These are phyloP conservation scores for Graphiopsis chlorocephala DNA, from an alignment of 2,329 filamentous ascomycete genomes.

Conservation along the genomic window DNA sequence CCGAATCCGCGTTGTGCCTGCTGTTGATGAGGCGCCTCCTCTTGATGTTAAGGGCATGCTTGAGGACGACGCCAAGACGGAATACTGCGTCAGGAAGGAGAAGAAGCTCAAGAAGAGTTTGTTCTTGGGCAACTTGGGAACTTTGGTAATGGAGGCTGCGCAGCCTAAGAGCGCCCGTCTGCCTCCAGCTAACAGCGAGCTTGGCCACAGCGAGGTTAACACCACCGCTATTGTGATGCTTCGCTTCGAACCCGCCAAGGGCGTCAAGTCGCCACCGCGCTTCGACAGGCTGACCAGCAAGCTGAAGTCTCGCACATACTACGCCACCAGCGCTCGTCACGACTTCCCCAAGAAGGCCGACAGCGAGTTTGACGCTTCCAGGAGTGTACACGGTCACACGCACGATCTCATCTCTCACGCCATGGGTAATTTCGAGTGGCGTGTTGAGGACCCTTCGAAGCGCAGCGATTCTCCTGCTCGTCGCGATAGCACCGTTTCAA, in stretches of 20 bases:
- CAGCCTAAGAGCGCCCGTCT: slow-evolving; percentile 59
- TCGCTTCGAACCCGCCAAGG: slow-evolving; percentile 59
- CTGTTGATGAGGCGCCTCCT: slow-evolving; percentile 59
- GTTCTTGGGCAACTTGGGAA: slow-evolving; percentile 58
- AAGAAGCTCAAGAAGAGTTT: slow-evolving; percentile 60
- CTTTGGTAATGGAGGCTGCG: slow-evolving; percentile 54
- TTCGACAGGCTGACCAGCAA: slow-evolving; percentile 54
- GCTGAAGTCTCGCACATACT: slow-evolving; percentile 59
- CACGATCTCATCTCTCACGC: slow-evolving; percentile 55
- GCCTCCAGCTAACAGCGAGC: slow-evolving; percentile 38
- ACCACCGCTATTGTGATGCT: slow-evolving; percentile 57
- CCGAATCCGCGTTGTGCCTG: slow-evolving; percentile 60
- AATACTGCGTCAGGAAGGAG: slow-evolving; percentile 56
- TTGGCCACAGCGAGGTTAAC: slow-evolving; percentile 43
- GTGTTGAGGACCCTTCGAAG: slow-evolving; percentile 34
- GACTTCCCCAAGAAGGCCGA: slow-evolving; percentile 47
- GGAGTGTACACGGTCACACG: slow-evolving; percentile 53
- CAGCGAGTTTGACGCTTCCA: slow-evolving; percentile 45
- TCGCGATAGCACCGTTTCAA: slow-evolving; percentile 41
- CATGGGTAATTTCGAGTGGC: slow-evolving; percentile 58
- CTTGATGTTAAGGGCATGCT: slow-evolving; percentile 45
- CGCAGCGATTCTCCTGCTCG: slow-evolving; percentile 27
- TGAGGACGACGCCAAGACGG: slow-evolving; percentile 39
- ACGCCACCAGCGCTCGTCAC: slow-evolving; percentile 50
- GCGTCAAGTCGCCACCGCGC: slow-evolving; percentile 50